These are phyloP conservation scores for Taphrina populina DNA, from an alignment of 1,139 yeast genomes.

Conservation along the genomic window DNA sequence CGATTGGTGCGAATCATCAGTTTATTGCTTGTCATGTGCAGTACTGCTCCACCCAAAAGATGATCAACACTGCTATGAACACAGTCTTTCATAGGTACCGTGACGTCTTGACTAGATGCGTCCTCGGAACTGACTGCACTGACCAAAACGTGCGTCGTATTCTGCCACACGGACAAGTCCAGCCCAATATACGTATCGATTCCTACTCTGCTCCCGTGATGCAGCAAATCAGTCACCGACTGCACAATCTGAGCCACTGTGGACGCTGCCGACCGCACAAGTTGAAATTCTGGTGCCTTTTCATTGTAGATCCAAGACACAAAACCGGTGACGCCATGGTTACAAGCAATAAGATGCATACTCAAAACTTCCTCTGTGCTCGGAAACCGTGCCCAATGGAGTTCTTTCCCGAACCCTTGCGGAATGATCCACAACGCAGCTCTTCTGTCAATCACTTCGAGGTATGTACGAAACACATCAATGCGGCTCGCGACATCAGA, in stretches of 20 bases:
- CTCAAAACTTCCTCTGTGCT: background rate
- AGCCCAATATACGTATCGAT: background rate
- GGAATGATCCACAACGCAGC: conserved; percentile 1
- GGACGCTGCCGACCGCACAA: background rate
- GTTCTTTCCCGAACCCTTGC: background rate
- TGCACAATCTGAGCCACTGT: background rate
- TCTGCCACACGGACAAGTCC: background rate
- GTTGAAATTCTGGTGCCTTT: background rate
- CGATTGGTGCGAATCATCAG: too few relatives aligned
- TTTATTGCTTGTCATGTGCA: too few relatives aligned
- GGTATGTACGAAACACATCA: background rate
- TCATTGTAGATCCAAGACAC: conserved; percentile 3
- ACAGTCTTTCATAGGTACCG: too few relatives aligned
- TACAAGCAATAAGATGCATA: background rate
- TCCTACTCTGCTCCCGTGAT: background rate
- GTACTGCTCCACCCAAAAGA: too few relatives aligned
- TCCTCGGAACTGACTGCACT: background rate
- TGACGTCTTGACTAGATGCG: too few relatives aligned
- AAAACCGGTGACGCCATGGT: conserved; percentile 3
- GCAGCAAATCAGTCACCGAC: background rate
- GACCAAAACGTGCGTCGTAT: background rate
- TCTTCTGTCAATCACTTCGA: background rate
- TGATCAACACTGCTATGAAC: too few relatives aligned
- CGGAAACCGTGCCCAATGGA: conserved; percentile 1
- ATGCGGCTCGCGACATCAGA: background rate